Evolutionary conservation across 495 filamentous ascomycete species (phyloP).

Genomic region (Hypoxylon subgilvum): DNA sequence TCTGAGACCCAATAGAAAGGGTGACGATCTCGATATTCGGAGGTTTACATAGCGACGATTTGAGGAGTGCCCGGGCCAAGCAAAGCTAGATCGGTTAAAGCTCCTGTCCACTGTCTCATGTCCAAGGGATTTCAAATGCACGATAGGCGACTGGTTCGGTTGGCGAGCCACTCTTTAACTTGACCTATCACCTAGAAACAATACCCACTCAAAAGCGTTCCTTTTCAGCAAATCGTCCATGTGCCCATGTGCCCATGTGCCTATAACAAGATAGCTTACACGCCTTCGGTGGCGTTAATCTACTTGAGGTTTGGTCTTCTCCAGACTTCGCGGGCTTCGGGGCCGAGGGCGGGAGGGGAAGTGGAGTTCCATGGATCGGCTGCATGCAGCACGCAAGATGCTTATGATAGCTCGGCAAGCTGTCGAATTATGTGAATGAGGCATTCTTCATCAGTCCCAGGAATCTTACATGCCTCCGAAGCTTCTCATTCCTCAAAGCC

Average conservation of each 20-base stretch:
- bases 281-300: background rate
- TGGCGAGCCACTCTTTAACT: constrained; percentile 12
- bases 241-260: too few species aligned
- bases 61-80: constrained; percentile 15
- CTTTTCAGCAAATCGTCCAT: too few species aligned
- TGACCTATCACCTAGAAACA: background rate
- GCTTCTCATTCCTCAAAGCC: constrained; percentile 26
- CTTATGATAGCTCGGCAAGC: too few species aligned
- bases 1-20: constrained; percentile 7
- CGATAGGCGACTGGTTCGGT: constrained; percentile 28
- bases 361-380: constrained; percentile 12
- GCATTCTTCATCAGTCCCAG: too few species aligned
- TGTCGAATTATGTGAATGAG: too few species aligned
- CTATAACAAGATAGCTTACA: constrained; percentile 18
- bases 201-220: too few species aligned
- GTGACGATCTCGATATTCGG: constrained; percentile 18
- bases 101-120: background rate
- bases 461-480: too few species aligned
- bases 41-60: constrained; percentile 26
- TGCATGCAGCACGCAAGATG: constrained; percentile 9
- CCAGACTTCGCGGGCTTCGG: constrained; percentile 10
- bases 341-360: constrained; percentile 20
- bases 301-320: background rate
- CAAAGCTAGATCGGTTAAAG: constrained; percentile 12
- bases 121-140: constrained; percentile 26